Base-by-base conservation (phyloP, 495 filamentous ascomycete genomes). In the Penicillium argentinense region DNA sequence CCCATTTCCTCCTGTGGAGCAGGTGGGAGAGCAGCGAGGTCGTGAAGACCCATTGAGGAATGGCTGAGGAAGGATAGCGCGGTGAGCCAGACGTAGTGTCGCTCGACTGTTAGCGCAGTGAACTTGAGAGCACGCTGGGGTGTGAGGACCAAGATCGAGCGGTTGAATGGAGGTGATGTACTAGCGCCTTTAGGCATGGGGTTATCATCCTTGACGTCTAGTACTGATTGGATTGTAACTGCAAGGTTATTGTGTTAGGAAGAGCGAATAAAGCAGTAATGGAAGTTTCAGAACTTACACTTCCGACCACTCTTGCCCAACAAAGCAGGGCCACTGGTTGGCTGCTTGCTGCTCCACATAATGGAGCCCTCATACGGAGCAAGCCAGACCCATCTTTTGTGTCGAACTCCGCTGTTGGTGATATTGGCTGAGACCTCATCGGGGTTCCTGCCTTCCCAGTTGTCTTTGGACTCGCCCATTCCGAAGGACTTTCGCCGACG, bases 281-380 rank as follows among this genome's bases (percentile, higher is more conserved):
- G 22, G 19, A 24, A 33, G 13, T 21, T 23, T 13, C 12, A 3
- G 34, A 47, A 75, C 91, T 83, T 79, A 96, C 92, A 74, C 69
- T 98, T 98, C 57, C 93, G 84, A 23, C 95, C 95, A 72, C 84
- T 88, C 76, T 97, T 98, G 48, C 93, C 93, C 72, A 97, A 75
- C 65, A 97, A 70, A 17, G 93, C 91, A 57, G 82, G 86, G 22
- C 88, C 88, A 53, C 84, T 87, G 16, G 85, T 88, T 16, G 93
- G 93, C 67, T 97, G 95, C 76, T 96, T 96, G 78, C 86, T 95
- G 66, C 92, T 96, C 93, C 93, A 98, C 71, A 98, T 89, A 38
- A 98, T 91, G 8, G 91, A 83, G 28, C 91, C 80, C 68, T 98
- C 93, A 59, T 97, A 97, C 12, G 93, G 93, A 9, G 91, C 91